A percentile compares a stretch with the other conserved stretches of the same genome.
phyloP scores from a whole-genome alignment of 1,284 basidiomycete genomes.

The Trichosporon sp. region DNA sequence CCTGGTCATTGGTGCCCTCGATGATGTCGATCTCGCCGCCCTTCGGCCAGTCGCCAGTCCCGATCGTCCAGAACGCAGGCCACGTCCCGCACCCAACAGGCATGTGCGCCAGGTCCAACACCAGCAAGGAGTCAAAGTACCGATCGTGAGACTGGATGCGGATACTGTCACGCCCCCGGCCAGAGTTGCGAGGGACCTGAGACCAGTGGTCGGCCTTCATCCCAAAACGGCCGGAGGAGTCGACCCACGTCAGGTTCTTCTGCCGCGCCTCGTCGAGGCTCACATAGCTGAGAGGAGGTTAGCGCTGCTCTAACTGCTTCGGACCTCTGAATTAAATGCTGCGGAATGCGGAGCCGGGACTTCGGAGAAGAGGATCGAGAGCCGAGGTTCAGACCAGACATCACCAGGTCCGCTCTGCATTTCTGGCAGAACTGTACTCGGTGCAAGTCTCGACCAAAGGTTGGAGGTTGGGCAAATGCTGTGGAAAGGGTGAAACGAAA shows the following conservation, averaged over 20 bases:
- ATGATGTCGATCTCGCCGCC: constrained; percentile 80
- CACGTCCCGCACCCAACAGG: constrained; percentile 51
- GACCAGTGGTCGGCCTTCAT: constrained; percentile 36
- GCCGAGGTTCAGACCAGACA: constrained; percentile 33
- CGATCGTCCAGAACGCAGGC: constrained; percentile 64
- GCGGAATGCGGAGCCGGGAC: background rate
- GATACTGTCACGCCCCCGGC: constrained; percentile 39
- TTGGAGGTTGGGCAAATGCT: too few species aligned
- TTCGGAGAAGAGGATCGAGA: background rate
- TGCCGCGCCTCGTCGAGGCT: background rate
- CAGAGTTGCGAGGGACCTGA: constrained; percentile 14
- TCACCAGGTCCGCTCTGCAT: background rate
- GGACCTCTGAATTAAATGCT: background rate
- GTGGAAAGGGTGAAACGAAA: too few species aligned
- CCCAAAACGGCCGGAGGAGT: constrained; percentile 7
- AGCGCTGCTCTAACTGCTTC: background rate
- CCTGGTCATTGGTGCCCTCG: constrained; percentile 53
- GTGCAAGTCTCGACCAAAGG: too few species aligned
- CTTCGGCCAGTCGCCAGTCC: constrained; percentile 59
- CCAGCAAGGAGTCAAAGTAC: constrained; percentile 22
- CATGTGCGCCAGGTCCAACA: constrained; percentile 46
- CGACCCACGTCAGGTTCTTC: constrained; percentile 6
- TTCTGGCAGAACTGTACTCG: too few species aligned
- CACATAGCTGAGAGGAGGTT: constrained; percentile 2
- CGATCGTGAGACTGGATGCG: constrained; percentile 36